Base-by-base conservation (phyloP, 139 green algal genomes). In the Chlamydomonas asymmetrica region DNA sequence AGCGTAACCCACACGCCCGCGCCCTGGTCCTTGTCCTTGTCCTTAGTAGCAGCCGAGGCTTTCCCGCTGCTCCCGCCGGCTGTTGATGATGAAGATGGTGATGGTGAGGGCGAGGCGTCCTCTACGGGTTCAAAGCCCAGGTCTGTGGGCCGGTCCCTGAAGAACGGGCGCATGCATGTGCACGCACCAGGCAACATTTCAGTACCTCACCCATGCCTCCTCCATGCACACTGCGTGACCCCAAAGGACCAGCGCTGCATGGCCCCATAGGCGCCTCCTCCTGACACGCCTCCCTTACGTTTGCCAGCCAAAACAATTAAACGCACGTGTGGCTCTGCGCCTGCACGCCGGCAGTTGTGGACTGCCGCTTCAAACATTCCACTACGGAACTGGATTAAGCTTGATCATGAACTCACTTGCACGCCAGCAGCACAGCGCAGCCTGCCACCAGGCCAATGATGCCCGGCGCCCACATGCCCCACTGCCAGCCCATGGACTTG, bases 381-480 rank as follows among this genome's bases (percentile, higher is more conserved):
- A n/a, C n/a, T n/a, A n/a, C n/a, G n/a, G n/a, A n/a, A n/a, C n/a
- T n/a, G n/a, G n/a, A n/a, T n/a, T n/a, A n/a, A n/a, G n/a, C n/a
- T n/a, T n/a, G n/a, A n/a, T n/a, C 43, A 10, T 43, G 4, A 10
- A 8, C 70, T 20, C 29, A 76, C 70, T 31, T 76, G 70, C 71
- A 77, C 5, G 32, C 40, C 25, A 69, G 22, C 41, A 77, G 57
- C 32, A 69, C 71, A n/a, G 68, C 68, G 4, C 31, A n/a, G 31
- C 83, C 90, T 66, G 97, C 75, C 22, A 84, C 71, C 25, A 95
- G 67, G 32, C 84, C 94, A 35, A 95, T 87, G 34, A 90, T 74
- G 39, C 94, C 94, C 5, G 94, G 94, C 0, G 87, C 89, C 88
- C 88, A 97, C 89, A 98, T 92, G 69, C 92, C 92, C 79, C 80